Evolutionary conservation across 768 basidiomycete species (phyloP), one percentile per base, ranked within the genome.

Genomic region (Naganishia friedmannii): DNA sequence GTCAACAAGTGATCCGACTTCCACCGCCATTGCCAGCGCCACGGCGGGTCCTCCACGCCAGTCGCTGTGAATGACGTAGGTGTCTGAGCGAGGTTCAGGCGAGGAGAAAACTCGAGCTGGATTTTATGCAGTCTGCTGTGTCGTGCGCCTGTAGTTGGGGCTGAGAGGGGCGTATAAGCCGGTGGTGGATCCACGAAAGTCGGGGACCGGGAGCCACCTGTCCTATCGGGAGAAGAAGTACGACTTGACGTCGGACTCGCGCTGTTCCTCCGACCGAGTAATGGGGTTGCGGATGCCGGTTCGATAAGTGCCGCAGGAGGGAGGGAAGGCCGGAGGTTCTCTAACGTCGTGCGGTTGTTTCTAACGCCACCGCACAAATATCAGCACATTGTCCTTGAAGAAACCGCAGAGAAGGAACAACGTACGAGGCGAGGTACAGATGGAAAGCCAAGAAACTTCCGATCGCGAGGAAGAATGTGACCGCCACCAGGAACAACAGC

Each of bases 401-500:
- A 15, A 15, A 15, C 8, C 9, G 34, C 31, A 15, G 1, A 37
- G n/a, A 39, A 39, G 31, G 34, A 4, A 12, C 9, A 34, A 45
- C 60, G n/a, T 63, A 63, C 60, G 39, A 28, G 12, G 60, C 60
- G 26, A 63, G 60, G 60, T 73, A 78, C 73, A 77, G 73, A 42
- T 80, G 79, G 68, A 74, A 80, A 7, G 67, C 53, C 2, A 73
- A 66, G 63, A 80, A 69, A 48, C 74, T 63, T 5, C 79, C 79
- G 2, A 80, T 68, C n/a, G 74, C 68, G 0, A 80, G 65, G 15
- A 70, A 65, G 70, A 77, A 76, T 67, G 77, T 75, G 1, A 45
- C 70, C 0, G 73, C 77, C 42, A 74, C 53, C 23, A 78, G 51
- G 7, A 73, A 70, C 31, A 80, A 53, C 48, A 78, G 37, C 72